Base-by-base conservation (phyloP, 495 filamentous ascomycete genomes). In the Choiromyces venosus region DNA sequence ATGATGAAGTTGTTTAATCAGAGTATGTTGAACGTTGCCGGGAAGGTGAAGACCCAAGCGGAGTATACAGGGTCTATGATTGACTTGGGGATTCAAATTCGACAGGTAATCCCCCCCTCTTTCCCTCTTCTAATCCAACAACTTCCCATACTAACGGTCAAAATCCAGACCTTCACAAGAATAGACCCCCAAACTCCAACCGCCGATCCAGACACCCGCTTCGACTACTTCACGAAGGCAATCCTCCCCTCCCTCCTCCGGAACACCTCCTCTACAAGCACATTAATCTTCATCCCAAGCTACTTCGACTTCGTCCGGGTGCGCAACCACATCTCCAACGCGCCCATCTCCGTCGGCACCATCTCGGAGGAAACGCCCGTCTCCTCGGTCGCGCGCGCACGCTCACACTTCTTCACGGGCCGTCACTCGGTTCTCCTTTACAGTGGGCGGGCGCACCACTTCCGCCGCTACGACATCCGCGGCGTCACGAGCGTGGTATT, bases 231-330 rank as follows among this genome's bases (percentile, higher is more conserved):
- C 84, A 91, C 87, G 37, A 89, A 89, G 33, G 88, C 91, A 36
- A 83, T 97, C 68, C 81, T 97, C 14, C 94, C 95, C 9, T 83
- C 87, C 9, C 85, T 99, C 37, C 85, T 87, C 29, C 89, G 90
- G 29, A 85, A 88, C 70, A 83, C 67, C n/a, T 80, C 77, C 8
- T 65, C 84, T 44, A 81, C 81, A 68, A 86, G 94, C 38, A 91
- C 90, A 0, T 81, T 98, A 61, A 85, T 97, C 77, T 97, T 96
- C 85, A 89, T 98, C 68, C 92, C 95, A 0, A 92, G 90, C 10
- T 97, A 96, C 83, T 88, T 96, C 52, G 95, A 99, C 83, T 98
- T 97, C 80, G 89, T 97, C 65, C 91, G 94, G 68, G 84, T 98
- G 71, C 89, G 95, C 67, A 99, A 98, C 84, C 91, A 93, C 85